These are phyloP conservation scores for Verticillium longisporum DNA, from an alignment of 2,329 filamentous ascomycete genomes.

Conservation along the genomic window DNA sequence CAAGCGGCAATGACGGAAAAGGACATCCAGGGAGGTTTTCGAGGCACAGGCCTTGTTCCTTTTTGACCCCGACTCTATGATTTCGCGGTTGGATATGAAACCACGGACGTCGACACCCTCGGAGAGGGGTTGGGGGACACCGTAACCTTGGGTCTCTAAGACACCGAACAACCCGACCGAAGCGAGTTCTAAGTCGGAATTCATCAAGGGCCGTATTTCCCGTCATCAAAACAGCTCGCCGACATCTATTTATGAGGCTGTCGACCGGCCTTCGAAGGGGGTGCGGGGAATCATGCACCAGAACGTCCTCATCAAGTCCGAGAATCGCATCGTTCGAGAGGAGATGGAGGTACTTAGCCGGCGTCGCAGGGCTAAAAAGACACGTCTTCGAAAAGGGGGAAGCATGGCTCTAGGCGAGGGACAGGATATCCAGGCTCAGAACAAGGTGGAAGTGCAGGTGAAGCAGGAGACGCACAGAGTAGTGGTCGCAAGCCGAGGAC, in stretches of 20 bases:
- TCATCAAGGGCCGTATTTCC: conserved; percentile 4
- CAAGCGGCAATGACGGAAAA: no score
- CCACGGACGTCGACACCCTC: no score
- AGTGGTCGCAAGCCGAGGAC: no score
- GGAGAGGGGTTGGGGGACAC: no score
- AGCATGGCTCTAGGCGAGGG: neutral
- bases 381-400: neutral
- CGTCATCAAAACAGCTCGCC: conserved; percentile 3
- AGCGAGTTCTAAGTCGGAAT: conserved; percentile 30
- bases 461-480: no score
- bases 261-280: conserved; percentile 5
- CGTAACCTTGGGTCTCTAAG: neutral
- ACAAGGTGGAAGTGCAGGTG: no score
- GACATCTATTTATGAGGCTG: conserved; percentile 3
- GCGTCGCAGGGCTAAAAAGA: neutral
- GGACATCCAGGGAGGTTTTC: conserved; percentile 1
- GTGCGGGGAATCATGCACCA: conserved; percentile 14
- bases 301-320: neutral
- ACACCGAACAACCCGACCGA: neutral
- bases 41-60: conserved; percentile 3
- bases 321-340: neutral
- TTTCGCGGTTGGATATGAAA: conserved; percentile 1
- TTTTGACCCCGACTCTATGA: conserved; percentile 1
- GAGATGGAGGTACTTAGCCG: neutral
- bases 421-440: neutral